Base-by-base conservation (phyloP, 1,139 yeast genomes). In the Hyphopichia khmerensis region DNA sequence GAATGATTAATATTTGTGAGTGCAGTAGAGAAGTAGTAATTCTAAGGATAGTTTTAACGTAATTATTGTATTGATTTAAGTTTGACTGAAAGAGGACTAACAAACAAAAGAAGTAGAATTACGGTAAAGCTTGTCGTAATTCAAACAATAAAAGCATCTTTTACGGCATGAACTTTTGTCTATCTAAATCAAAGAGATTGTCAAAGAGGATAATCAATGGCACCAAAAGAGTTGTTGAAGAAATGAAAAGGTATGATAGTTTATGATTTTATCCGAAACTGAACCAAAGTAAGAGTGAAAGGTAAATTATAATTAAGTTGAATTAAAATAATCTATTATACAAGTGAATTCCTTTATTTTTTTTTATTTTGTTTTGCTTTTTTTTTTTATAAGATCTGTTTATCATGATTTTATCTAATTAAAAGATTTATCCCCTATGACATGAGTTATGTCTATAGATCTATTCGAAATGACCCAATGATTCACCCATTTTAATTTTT, bases 401-500 rank as follows among this genome's bases (percentile, higher is more conserved):
- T n/a, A n/a, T n/a, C n/a, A 8, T 21, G 8, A 8, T 21, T 21
- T 21, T 8, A 6, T 14, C 5, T n/a, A 24, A 23, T 9, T 11
- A 9, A 23, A 9, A 35, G 10, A 24, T 7, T 21, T 36, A 7
- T 15, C 6, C 27, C 27, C 10, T 15, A 7, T 17, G 14, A 13
- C 17, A 19, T 21, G 19, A 14, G 5, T n/a, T 19, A 4, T n/a
- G n/a, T n/a, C n/a, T n/a, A n/a, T n/a, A n/a, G n/a, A n/a, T 2
- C 18, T 29, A 36, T 36, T 42, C 17, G 29, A 40, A 40, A 16
- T 40, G 39, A 19, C 98, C 98, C 40, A 93, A 69, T 9, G 80
- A 60, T 66, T 93, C 85, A 18, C 99, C 99, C 77, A 93, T 83
- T 60, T 83, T 81, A 36, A 95, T 93, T 51, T 75, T 78, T 51